These are phyloP conservation scores for Podosphaera xanthii DNA, from an alignment of 2,329 filamentous ascomycete species.

Conservation along the genomic window DNA sequence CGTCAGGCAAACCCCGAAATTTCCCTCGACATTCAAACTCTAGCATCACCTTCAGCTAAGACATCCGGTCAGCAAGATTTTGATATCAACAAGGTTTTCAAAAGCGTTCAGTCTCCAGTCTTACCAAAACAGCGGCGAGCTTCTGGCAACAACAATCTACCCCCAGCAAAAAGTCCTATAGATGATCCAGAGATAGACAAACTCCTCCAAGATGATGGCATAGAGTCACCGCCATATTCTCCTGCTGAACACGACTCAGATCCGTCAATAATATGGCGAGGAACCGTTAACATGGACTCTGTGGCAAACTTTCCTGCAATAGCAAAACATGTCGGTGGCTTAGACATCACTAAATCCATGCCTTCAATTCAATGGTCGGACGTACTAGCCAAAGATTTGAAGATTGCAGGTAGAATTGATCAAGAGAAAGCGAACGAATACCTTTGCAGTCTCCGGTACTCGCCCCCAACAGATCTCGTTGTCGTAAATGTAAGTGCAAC, in stretches of 20 bases:
- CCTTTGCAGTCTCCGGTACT: slow-evolving; percentile 67
- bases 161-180: slow-evolving; percentile 30
- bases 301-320: slow-evolving; percentile 53
- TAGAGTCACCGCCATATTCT: slow-evolving; percentile 62
- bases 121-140: slow-evolving; percentile 22
- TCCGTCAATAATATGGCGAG: slow-evolving; percentile 56
- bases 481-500: slow-evolving; percentile 51
- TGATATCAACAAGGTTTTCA: slow-evolving; percentile 71
- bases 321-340: slow-evolving; percentile 70
- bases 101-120: slow-evolving; percentile 55
- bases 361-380: slow-evolving; percentile 38
- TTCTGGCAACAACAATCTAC: slow-evolving; percentile 20
- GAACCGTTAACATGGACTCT: slow-evolving; percentile 51
- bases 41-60: slow-evolving; percentile 6
- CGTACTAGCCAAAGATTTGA: slow-evolving; percentile 46
- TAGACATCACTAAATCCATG: slow-evolving; percentile 40
- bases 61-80: slow-evolving; percentile 26
- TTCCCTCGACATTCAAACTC: slow-evolving; percentile 15
- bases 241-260: slow-evolving; percentile 51
- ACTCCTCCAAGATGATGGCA: slow-evolving; percentile 57
- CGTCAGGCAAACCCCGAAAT: slow-evolving; percentile 9
- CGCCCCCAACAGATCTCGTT: slow-evolving; percentile 59
- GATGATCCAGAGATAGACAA: slow-evolving; percentile 80
- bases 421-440: slow-evolving; percentile 74
- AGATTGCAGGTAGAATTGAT: slow-evolving; percentile 59